Evolutionary conservation across 1,139 yeast species (phyloP).

Genomic region (Kluyveromyces sp.): DNA sequence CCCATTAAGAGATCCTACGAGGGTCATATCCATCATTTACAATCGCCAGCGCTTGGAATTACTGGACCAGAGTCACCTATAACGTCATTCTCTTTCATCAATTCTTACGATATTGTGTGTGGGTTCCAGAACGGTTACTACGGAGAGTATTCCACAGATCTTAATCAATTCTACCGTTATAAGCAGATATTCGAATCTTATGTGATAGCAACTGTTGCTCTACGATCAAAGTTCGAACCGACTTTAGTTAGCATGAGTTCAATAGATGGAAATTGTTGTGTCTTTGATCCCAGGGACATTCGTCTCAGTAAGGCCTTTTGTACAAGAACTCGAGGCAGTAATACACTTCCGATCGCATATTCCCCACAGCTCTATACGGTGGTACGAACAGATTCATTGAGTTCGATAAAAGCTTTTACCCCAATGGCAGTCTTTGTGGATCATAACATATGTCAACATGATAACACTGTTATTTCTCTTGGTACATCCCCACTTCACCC

Average conservation of each 20-base stretch:
- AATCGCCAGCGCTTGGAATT: constrained; percentile 24
- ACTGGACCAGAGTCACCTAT: constrained; percentile 33
- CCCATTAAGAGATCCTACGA: constrained; percentile 32
- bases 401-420: constrained; percentile 34
- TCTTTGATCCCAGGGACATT: constrained; percentile 39
- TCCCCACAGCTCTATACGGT: constrained; percentile 36
- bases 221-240: constrained; percentile 36
- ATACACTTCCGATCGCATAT: constrained; percentile 32
- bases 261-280: constrained; percentile 40
- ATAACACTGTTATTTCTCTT: constrained; percentile 36
- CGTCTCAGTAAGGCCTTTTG: constrained; percentile 34
- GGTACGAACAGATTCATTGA: constrained; percentile 38
- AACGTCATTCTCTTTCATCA: constrained; percentile 50
- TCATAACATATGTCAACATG: constrained; percentile 35
- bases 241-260: constrained; percentile 42
- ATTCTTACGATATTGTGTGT: constrained; percentile 43
- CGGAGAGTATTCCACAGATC: constrained; percentile 50
- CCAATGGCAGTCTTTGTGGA: constrained; percentile 35
- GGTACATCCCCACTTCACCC: constrained; percentile 51
- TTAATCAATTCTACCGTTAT: constrained; percentile 42
- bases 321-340: constrained; percentile 34
- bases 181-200: constrained; percentile 45
- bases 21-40: constrained; percentile 23
- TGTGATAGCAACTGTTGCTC: constrained; percentile 41
- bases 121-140: constrained; percentile 64